Percentiles rank a stretch among this genome's conserved stretches.
These are phyloP conservation scores for Hyaloscypha variabilis DNA, from an alignment of 495 filamentous ascomycete species.

Conservation along the genomic window DNA sequence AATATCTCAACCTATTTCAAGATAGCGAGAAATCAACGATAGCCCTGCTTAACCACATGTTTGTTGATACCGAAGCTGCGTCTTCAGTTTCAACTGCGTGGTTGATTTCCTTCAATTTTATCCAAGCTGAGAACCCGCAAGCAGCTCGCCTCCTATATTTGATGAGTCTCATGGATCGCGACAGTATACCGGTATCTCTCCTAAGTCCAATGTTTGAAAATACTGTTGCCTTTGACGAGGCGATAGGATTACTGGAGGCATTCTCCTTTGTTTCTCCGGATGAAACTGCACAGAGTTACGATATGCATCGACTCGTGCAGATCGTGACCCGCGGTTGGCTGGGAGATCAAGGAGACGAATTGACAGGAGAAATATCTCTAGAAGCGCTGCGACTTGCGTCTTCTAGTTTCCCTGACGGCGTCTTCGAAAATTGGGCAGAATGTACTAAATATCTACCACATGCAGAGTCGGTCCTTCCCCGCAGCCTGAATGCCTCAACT, in stretches of 20 bases:
- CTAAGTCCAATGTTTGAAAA: slow-evolving; percentile 10
- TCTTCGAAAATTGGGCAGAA: background rate
- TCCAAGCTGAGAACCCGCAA: slow-evolving; percentile 28
- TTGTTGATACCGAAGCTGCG: slow-evolving; percentile 10
- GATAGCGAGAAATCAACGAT: slow-evolving; percentile 6
- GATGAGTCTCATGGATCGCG: slow-evolving; percentile 36
- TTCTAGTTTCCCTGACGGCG: background rate
- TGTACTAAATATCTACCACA: slow-evolving; percentile 12
- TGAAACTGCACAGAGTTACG: slow-evolving; percentile 28
- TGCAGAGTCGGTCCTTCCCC: slow-evolving; percentile 3
- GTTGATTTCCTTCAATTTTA: slow-evolving; percentile 51
- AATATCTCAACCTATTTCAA: slow-evolving; percentile 27
- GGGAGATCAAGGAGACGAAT: background rate
- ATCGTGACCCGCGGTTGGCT: slow-evolving; percentile 46
- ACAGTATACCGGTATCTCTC: slow-evolving; percentile 35
- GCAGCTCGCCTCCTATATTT: slow-evolving; percentile 35
- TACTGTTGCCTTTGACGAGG: slow-evolving; percentile 30
- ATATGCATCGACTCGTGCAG: slow-evolving; percentile 51
- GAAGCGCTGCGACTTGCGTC: slow-evolving; percentile 4
- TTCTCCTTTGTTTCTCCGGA: slow-evolving; percentile 42
- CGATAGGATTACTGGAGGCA: slow-evolving; percentile 34
- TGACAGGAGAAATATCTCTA: background rate
- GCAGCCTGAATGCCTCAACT: background rate
- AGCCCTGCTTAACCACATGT: slow-evolving; percentile 17
- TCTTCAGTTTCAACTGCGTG: slow-evolving; percentile 47